These are phyloP conservation scores for Leccinum uliginosum DNA, from an alignment of 768 basidiomycete genomes.

Conservation along the genomic window DNA sequence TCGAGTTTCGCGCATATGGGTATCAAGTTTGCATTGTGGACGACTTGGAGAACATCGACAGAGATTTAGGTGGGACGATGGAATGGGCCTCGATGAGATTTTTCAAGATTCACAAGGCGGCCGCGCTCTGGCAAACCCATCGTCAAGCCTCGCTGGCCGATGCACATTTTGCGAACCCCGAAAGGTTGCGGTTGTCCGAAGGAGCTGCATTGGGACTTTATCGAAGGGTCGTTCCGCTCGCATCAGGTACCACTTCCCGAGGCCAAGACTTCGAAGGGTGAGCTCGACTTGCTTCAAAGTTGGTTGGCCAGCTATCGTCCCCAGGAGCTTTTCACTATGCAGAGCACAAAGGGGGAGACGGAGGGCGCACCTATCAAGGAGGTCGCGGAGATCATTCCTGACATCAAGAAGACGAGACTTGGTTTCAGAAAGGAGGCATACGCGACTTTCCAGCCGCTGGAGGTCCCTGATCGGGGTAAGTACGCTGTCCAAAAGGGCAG, in stretches of 20 bases:
- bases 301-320: constrained; percentile 78
- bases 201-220: constrained; percentile 55
- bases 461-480: constrained; percentile 61
- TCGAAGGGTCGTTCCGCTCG: constrained; percentile 79
- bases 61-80: constrained; percentile 75
- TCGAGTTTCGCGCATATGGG: constrained; percentile 59
- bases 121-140: constrained; percentile 72
- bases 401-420: constrained; percentile 50
- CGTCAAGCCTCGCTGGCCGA: constrained; percentile 87
- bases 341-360: constrained; percentile 6
- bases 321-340: constrained; percentile 53
- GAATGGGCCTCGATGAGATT: constrained; percentile 78
- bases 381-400: constrained; percentile 57
- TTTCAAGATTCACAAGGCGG: constrained; percentile 74
- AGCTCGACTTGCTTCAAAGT: constrained; percentile 56
- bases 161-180: constrained; percentile 80
- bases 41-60: constrained; percentile 62
- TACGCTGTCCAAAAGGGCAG: constrained; percentile 49
- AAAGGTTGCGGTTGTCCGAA: constrained; percentile 78
- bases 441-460: constrained; percentile 54
- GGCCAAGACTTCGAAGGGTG: constrained; percentile 58
- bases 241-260: constrained; percentile 87
- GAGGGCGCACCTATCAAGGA: constrained; percentile 50
- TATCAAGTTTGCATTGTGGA: constrained; percentile 85
- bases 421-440: constrained; percentile 71